Percentiles rank a stretch among this genome's conserved stretches.
phyloP scores from a whole-genome alignment of 2,329 filamentous ascomycete genomes.

The Cladosporium sphaerospermum region DNA sequence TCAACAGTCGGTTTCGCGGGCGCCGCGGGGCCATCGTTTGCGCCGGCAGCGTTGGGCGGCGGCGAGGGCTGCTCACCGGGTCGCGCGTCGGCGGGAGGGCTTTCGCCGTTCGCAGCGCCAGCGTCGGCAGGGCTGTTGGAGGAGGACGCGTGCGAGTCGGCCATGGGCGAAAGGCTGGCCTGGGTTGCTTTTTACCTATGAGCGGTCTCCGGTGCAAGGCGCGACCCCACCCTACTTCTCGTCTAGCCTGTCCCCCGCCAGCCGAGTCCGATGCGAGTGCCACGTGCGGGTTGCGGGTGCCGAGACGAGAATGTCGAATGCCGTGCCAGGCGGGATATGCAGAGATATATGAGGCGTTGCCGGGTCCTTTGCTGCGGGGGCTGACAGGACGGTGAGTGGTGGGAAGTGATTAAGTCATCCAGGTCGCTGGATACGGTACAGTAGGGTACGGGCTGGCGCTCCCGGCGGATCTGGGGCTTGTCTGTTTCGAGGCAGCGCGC shows the following conservation, averaged over 20 bases:
- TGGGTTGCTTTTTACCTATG: not conserved
- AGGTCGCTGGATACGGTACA: not conserved
- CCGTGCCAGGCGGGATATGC: not conserved
- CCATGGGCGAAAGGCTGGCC: constrained; percentile 6
- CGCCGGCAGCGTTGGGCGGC: not conserved
- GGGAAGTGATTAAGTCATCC: constrained; percentile 7
- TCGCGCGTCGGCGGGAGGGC: not conserved
- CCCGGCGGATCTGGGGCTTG: constrained; percentile 1
- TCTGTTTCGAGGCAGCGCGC: not conserved
- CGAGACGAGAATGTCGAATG: not conserved
- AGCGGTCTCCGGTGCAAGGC: not conserved
- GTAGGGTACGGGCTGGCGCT: too few relatives aligned
- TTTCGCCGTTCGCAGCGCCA: not conserved
- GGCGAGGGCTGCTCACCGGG: not conserved
- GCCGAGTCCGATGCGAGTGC: constrained; percentile 4
- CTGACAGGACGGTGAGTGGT: not conserved
- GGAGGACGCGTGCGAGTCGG: constrained; percentile 6
- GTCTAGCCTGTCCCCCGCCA: constrained; percentile 9
- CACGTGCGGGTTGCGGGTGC: not conserved
- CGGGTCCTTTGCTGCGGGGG: too few relatives aligned
- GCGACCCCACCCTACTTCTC: constrained; percentile 9
- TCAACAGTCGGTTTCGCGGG: constrained; percentile 17
- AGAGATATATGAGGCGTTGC: not conserved
- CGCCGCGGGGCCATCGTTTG: constrained; percentile 1
- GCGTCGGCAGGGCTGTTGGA: constrained; percentile 6